Conservation (phyloP, 1,284 basidiomycete genomes). For the Fomitopsis schrenkii region DNA sequence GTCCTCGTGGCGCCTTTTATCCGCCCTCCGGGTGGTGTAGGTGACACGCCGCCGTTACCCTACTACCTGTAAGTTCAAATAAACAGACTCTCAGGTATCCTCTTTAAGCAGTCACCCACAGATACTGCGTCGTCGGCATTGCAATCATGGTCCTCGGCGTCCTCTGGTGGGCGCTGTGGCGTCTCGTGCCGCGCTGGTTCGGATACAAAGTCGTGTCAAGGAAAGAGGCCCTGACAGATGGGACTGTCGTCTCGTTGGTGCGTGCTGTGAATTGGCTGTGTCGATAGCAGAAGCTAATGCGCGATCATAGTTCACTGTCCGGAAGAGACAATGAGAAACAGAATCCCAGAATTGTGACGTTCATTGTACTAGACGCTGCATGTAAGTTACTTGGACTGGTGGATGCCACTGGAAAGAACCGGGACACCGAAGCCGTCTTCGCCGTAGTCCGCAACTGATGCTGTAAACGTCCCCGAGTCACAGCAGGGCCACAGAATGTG, state of each 20-base stretch:
- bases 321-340: background rate
- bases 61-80: constrained; percentile 45
- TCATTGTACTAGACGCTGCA: background rate
- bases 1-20: constrained; percentile 56
- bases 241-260: constrained; percentile 52
- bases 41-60: constrained; percentile 56
- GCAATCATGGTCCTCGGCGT: constrained; percentile 42
- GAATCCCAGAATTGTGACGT: background rate
- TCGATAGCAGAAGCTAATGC: background rate
- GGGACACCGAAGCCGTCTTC: no score
- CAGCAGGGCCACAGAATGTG: background rate
- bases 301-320: background rate
- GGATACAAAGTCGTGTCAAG: constrained; percentile 44
- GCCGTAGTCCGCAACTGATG: no score
- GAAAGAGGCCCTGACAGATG: constrained; percentile 48
- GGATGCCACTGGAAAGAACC: no score
- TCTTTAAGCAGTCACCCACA: constrained; percentile 11
- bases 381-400: background rate
- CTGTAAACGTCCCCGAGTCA: no score
- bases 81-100: background rate
- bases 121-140: constrained; percentile 56
- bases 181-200: constrained; percentile 45
- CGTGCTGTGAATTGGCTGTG: constrained; percentile 16
- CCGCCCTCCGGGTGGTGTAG: constrained; percentile 46
- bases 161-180: constrained; percentile 54